Percentiles rank a stretch among this genome's conserved stretches.
phyloP scores from a whole-genome alignment of 139 green algal genomes.

The Coelastrella sp. region DNA sequence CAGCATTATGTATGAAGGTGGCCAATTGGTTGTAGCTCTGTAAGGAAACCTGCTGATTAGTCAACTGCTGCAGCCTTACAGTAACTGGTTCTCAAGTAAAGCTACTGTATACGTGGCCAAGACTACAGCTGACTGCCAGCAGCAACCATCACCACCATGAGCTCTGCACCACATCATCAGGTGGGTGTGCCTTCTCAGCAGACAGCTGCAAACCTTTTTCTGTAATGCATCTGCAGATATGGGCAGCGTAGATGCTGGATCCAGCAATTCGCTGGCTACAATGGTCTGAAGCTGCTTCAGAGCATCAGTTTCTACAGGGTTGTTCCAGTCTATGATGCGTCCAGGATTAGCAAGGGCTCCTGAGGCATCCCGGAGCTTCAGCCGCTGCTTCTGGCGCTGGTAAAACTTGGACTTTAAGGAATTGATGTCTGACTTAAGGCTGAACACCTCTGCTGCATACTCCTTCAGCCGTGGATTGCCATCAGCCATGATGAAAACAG shows the following conservation, averaged over 20 bases:
- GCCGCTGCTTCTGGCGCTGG: neutral
- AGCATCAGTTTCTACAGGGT: neutral
- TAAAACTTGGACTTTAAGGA: constrained; percentile 30
- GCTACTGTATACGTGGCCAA: too few relatives aligned
- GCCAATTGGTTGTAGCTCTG: neutral
- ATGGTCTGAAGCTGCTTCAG: constrained; percentile 2
- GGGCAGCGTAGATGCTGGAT: constrained; percentile 22
- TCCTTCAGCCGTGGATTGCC: constrained; percentile 1
- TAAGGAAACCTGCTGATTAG: neutral
- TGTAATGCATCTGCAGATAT: constrained; percentile 35
- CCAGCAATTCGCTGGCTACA: constrained; percentile 30
- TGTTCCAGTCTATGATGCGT: neutral
- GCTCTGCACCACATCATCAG: too few relatives aligned
- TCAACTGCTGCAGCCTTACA: neutral
- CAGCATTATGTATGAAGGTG: too few relatives aligned
- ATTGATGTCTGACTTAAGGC: constrained; percentile 24
- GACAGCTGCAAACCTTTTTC: constrained; percentile 12
- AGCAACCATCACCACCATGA: neutral
- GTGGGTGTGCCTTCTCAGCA: too few relatives aligned
- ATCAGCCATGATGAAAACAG: neutral
- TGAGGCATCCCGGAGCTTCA: neutral
- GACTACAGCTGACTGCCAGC: too few relatives aligned
- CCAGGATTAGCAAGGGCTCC: neutral
- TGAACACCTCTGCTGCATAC: constrained; percentile 29
- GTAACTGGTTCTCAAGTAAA: neutral